phyloP scores from a whole-genome alignment of 1,284 basidiomycete genomes.

The Moesziomyces aphidis region DNA sequence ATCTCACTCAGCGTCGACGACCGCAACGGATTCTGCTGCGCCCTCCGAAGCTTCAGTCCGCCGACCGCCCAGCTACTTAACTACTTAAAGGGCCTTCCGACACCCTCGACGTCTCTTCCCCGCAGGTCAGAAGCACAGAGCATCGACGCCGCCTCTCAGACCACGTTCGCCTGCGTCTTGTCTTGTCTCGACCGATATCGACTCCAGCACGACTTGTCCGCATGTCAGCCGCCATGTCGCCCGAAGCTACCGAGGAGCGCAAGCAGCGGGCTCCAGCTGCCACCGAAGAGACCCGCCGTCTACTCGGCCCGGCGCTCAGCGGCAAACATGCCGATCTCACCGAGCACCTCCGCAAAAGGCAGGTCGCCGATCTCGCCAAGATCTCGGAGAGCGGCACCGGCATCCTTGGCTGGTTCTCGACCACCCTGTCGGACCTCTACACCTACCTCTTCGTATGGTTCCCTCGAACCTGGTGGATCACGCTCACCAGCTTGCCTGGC shows the following conservation, averaged over 20 bases:
- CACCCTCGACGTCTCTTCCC: neutral
- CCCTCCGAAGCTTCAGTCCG: too few species aligned
- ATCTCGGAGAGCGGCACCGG: conserved; percentile 23
- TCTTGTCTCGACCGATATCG: neutral
- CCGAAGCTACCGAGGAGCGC: conserved; percentile 21
- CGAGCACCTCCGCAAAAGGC: conserved; percentile 26
- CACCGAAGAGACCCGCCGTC: conserved; percentile 7
- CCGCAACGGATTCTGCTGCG: neutral
- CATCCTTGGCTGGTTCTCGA: conserved; percentile 16
- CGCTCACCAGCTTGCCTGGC: conserved; percentile 32
- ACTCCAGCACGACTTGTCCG: neutral
- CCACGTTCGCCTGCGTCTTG: neutral
- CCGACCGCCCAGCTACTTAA: neutral
- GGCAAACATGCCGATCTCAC: conserved; percentile 31
- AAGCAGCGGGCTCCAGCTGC: conserved; percentile 8
- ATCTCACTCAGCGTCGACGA: neutral
- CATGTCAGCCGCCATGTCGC: conserved; percentile 6
- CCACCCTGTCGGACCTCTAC: conserved; percentile 17
- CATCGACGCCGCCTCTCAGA: neutral
- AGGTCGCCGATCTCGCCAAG: conserved; percentile 20
- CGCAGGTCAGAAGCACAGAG: neutral
- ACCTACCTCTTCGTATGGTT: conserved; percentile 35
- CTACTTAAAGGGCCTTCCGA: neutral
- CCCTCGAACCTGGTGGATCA: conserved; percentile 30
- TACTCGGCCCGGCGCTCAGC: conserved; percentile 14